Evolutionary conservation across 345 rosid genomes (phyloP).

Genomic region (Pistacia atlantica): DNA sequence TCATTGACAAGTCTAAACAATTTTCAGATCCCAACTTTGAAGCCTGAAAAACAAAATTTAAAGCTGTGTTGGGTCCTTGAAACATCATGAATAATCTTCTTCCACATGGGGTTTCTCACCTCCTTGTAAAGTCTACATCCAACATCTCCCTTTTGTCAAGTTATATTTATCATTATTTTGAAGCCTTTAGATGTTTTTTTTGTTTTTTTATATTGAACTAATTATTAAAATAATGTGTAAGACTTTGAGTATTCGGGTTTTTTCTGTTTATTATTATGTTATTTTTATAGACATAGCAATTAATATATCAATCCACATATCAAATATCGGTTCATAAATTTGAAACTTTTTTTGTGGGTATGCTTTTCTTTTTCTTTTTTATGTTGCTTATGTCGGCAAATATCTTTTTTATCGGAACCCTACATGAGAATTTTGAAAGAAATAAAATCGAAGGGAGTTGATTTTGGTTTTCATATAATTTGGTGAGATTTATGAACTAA

Average conservation of each 20-base stretch:
- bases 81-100: neutral
- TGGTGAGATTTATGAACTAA: neutral
- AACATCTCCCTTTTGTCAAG: neutral
- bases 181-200: neutral
- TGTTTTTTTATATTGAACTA: neutral
- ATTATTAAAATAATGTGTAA: neutral
- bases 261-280: too few species aligned
- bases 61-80: neutral
- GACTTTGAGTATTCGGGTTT: neutral
- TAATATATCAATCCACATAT: too few species aligned
- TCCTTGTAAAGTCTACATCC: neutral
- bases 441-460: neutral
- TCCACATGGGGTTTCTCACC: neutral
- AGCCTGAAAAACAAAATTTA: neutral
- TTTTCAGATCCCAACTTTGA: slow-evolving; percentile 2
- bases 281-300: too few species aligned
- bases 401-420: neutral
- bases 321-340: too few species aligned
- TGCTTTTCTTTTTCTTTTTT: too few species aligned
- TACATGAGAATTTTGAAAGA: neutral
- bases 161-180: neutral
- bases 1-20: neutral
- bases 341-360: too few species aligned
- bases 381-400: too few species aligned
- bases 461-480: neutral